Evolutionary conservation across 768 basidiomycete genomes (phyloP), one percentile per base, ranked within the genome.

Genomic region (Termitomyces sp.): DNA sequence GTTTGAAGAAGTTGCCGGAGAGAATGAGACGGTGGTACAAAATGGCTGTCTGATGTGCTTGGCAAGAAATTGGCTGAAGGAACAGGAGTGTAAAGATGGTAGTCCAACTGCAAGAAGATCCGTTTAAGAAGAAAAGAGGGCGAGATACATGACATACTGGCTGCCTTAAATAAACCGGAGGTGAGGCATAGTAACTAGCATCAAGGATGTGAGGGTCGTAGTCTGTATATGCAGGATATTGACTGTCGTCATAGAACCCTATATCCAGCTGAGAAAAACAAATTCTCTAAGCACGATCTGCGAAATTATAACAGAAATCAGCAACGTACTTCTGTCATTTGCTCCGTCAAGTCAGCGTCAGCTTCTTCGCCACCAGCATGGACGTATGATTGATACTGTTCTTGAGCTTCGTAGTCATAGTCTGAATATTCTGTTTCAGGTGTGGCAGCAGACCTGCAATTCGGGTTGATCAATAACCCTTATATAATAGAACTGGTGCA

Each of bases 31-130:
- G 78, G 65, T 1, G 76, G 78, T 1, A 97, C 81, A 74, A 96
- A 98, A 68, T 95, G 93, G 33, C 73, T 76, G 66, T 78, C 65
- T 62, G 67, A 62, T 39, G 70, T 51, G 8, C 81, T 77, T 18
- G 81, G 69, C 65, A 81, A 67, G 68, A 88, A 76, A 57, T 78
- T 67, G 62, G 82, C 73, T 46, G 89, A 77, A 67, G 89, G 76
- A 65, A 82, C 81, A 2, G 83, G 82, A 4, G 91, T 88, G 75
- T 99, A 99, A 33, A 98, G 81, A 64, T 98, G 93, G 68, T 99
- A 94, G 68, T 97, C 86, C 48, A 98, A 81, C 93, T 96, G 45
- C 45, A 44, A 55, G 55, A 34, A 42, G 55, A 9, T 22, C 54
- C 16, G 47, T 42, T 54, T 53, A 12, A 42, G 52, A 46, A 55